Conservation (phyloP, 2,329 filamentous ascomycete species). For the Calonectria multiphialidica region DNA sequence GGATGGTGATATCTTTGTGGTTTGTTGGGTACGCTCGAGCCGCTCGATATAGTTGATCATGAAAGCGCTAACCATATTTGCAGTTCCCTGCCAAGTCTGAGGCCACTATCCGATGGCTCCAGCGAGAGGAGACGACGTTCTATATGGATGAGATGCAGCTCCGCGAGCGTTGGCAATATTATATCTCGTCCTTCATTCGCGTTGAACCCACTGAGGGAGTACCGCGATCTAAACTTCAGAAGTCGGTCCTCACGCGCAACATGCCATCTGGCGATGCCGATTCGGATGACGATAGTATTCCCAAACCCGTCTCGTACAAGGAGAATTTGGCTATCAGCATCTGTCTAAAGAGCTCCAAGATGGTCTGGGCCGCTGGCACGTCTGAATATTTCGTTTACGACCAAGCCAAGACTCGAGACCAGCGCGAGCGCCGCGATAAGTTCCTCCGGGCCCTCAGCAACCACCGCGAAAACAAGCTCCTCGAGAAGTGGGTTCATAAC, state of each 20-base stretch:
- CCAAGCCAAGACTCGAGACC: constrained; percentile 75
- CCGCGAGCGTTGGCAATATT: constrained; percentile 91
- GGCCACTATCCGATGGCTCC: constrained; percentile 78
- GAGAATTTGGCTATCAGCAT: constrained; percentile 80
- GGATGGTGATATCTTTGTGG: constrained; percentile 90
- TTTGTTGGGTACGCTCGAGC: constrained; percentile 82
- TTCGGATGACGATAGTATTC: constrained; percentile 72
- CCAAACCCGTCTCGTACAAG: constrained; percentile 71
- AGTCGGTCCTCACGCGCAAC: constrained; percentile 79
- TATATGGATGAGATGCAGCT: constrained; percentile 90
- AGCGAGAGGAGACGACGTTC: constrained; percentile 80
- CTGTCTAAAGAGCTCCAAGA: constrained; percentile 82
- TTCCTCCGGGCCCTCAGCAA: constrained; percentile 66
- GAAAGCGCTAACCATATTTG: constrained; percentile 51
- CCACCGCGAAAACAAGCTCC: constrained; percentile 77
- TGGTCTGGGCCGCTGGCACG: constrained; percentile 79
- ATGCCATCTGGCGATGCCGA: constrained; percentile 72
- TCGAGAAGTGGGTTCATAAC: constrained; percentile 86
- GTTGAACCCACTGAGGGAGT: constrained; percentile 90
- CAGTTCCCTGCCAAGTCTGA: constrained; percentile 76
- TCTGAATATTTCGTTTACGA: constrained; percentile 81
- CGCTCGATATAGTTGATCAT: neutral
- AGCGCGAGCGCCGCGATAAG: constrained; percentile 63
- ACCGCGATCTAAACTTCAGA: constrained; percentile 72
- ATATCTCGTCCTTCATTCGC: constrained; percentile 91